Conservation (phyloP, 192 early-diverging fungal genomes). For the Dissophora globulifera region DNA sequence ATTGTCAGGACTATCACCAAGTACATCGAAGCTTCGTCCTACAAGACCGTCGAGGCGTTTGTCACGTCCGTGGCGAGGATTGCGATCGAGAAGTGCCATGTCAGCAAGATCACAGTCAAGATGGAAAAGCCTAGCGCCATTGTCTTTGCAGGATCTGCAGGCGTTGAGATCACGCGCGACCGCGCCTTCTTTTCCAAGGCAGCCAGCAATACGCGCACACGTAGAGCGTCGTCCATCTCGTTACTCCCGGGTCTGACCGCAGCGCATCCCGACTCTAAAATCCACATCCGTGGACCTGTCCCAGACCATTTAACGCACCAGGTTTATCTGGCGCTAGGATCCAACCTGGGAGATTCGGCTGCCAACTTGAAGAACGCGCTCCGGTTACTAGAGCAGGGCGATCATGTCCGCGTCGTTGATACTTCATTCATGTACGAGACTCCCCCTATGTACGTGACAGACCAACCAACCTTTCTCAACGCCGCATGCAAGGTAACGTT, state of each 20-base stretch:
- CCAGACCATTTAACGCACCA: constrained; percentile 61
- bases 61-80: constrained; percentile 83
- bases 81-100: constrained; percentile 81
- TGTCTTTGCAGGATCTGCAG: constrained; percentile 89
- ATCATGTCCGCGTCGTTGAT: constrained; percentile 69
- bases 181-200: constrained; percentile 55
- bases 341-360: constrained; percentile 88
- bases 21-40: constrained; percentile 87
- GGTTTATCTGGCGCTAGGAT: constrained; percentile 87
- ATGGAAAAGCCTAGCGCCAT: constrained; percentile 97
- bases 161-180: constrained; percentile 89
- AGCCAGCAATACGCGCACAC: constrained; percentile 24
- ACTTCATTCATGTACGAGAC: constrained; percentile 98
- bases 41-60: constrained; percentile 97
- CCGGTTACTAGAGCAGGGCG: constrained; percentile 56
- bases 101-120: constrained; percentile 88
- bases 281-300: constrained; percentile 30
- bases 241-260: constrained; percentile 26
- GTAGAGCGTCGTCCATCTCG: constrained; percentile 15
- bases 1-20: constrained; percentile 83
- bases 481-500: constrained; percentile 77
- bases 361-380: constrained; percentile 84
- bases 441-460: constrained; percentile 93
- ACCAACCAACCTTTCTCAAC: constrained; percentile 94
- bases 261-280: constrained; percentile 8